Percentiles rank a stretch among this genome's conserved stretches.
phyloP scores from a whole-genome alignment of 345 rosid genomes.

The Boechera divaricarpa region DNA sequence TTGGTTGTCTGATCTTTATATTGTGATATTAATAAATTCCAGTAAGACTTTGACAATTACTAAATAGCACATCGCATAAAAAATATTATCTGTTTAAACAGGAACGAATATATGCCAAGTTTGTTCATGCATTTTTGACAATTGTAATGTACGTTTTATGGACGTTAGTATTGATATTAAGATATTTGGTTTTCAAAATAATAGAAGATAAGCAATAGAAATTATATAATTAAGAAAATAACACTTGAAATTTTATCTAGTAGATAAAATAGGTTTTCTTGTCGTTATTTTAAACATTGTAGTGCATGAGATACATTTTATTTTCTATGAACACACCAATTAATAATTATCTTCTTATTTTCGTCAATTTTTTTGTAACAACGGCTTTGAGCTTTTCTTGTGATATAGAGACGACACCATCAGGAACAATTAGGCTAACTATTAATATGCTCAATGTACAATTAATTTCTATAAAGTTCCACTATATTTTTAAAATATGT shows the following conservation, averaged over 20 bases:
- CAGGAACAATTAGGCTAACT: background rate
- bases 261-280: background rate
- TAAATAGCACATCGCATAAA: background rate
- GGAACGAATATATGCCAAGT: background rate
- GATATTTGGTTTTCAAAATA: background rate
- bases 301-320: background rate
- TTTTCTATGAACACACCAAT: too few species aligned
- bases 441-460: background rate
- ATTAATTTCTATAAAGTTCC: background rate
- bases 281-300: too few species aligned
- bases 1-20: background rate
- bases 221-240: background rate
- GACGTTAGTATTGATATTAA: background rate
- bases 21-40: background rate
- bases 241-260: background rate
- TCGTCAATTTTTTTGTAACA: too few species aligned
- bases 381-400: too few species aligned
- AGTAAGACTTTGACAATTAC: background rate
- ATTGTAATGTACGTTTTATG: background rate
- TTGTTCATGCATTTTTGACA: constrained; percentile 8
- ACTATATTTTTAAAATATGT: too few species aligned
- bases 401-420: background rate
- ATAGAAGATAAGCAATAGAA: background rate
- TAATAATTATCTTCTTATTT: background rate
- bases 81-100: background rate